Percentiles rank a stretch among this genome's conserved stretches.
Evolutionary conservation across 345 rosid genomes (phyloP).

Genomic region (Carallia pectinifolia): DNA sequence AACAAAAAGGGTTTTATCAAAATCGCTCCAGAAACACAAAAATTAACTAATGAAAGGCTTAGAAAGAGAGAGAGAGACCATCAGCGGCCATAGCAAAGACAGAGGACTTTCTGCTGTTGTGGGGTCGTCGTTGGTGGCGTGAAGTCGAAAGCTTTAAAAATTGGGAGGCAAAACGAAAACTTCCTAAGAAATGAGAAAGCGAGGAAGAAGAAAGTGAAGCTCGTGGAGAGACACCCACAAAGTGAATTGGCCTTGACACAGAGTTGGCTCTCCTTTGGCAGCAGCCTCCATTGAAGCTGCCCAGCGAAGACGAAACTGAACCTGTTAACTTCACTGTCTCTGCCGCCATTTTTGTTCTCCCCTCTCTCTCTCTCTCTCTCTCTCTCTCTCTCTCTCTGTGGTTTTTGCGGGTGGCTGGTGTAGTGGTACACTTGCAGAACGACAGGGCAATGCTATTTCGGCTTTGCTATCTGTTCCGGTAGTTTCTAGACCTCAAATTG

Average conservation of each 20-base stretch:
- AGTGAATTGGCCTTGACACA: slow-evolving; percentile 41
- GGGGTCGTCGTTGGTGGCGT: slow-evolving; percentile 20
- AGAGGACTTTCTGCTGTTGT: slow-evolving; percentile 52
- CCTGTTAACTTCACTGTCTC: slow-evolving; percentile 57
- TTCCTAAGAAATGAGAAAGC: slow-evolving; percentile 52
- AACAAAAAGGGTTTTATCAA: background rate
- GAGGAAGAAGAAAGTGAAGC: slow-evolving; percentile 53
- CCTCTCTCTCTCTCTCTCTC: background rate
- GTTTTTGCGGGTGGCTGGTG: background rate
- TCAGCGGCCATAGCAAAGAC: slow-evolving; percentile 76
- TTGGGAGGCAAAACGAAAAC: slow-evolving; percentile 36
- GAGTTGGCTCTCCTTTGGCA: slow-evolving; percentile 47
- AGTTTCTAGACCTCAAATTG: too few relatives aligned
- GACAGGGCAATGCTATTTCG: too few relatives aligned
- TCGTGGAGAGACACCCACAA: slow-evolving; percentile 46
- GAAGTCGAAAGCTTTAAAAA: slow-evolving; percentile 32
- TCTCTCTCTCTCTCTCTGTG: slow-evolving; percentile 3
- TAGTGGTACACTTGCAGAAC: too few relatives aligned
- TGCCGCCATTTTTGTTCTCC: slow-evolving; percentile 54
- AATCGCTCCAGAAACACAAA: background rate
- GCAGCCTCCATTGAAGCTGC: slow-evolving; percentile 47
- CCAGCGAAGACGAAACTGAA: slow-evolving; percentile 45
- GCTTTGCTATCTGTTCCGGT: too few relatives aligned
- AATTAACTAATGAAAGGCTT: background rate
- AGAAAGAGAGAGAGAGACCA: slow-evolving; percentile 37